phyloP scores from a whole-genome alignment of 1,284 basidiomycete genomes.

The Paramarasmius palmivorus region DNA sequence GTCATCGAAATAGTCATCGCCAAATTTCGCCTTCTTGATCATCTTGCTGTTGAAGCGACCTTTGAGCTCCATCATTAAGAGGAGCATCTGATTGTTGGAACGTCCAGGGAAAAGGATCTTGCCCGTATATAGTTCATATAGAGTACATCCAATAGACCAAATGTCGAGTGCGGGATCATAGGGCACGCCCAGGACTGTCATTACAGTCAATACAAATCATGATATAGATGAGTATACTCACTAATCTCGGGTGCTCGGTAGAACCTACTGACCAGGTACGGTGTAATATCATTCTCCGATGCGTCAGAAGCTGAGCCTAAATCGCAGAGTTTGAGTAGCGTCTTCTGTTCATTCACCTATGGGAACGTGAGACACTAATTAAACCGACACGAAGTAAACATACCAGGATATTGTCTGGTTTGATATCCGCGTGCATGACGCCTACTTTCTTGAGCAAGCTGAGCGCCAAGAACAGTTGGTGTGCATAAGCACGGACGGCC shows the following conservation, averaged over 20 bases:
- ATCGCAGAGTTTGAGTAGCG: conserved; percentile 92
- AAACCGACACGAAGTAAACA: conserved; percentile 22
- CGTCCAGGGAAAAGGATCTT: conserved; percentile 98
- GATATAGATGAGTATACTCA: conserved; percentile 41
- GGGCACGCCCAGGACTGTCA: conserved; percentile 86
- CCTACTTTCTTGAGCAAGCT: conserved; percentile 86
- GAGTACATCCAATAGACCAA: conserved; percentile 97
- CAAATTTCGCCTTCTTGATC: conserved; percentile 94
- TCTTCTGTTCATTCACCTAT: conserved; percentile 95
- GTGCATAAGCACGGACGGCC: conserved; percentile 96
- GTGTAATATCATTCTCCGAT: conserved; percentile 95
- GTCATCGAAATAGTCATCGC: conserved; percentile 92
- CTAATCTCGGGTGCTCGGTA: conserved; percentile 99
- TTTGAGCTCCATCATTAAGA: conserved; percentile 96
- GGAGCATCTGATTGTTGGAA: conserved; percentile 97
- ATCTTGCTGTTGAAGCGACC: conserved; percentile 92
- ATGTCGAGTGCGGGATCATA: conserved; percentile 95
- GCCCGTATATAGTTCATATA: conserved; percentile 98
- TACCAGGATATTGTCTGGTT: conserved; percentile 94
- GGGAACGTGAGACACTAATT: conserved; percentile 7
- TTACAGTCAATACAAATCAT: conserved; percentile 9
- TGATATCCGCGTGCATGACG: conserved; percentile 98
- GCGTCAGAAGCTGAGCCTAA: conserved; percentile 94
- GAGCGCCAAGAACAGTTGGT: conserved; percentile 92
- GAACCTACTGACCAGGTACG: conserved; percentile 96